phyloP scores from a whole-genome alignment of 2,329 filamentous ascomycete genomes.

The Conoideocrella luteorostrata region DNA sequence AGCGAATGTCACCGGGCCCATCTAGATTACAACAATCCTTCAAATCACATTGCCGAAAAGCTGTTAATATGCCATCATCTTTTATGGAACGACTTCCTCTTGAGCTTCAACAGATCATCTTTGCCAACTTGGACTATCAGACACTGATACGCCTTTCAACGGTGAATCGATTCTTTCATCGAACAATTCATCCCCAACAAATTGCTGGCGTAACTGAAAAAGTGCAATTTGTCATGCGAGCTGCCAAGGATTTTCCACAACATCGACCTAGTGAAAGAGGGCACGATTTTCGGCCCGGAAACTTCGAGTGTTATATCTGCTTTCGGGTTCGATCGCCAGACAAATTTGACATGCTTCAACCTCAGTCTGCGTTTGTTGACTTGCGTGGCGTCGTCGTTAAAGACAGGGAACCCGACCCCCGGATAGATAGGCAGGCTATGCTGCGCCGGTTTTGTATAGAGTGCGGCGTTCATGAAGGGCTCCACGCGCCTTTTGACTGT shows the following conservation, averaged over 20 bases:
- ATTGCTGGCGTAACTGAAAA: conserved; percentile 31
- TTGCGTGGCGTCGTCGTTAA: conserved; percentile 21
- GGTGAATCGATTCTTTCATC: conserved; percentile 28
- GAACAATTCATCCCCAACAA: conserved; percentile 24
- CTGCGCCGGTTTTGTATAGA: conserved; percentile 36
- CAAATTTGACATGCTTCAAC: conserved; percentile 32
- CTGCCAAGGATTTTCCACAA: conserved; percentile 33
- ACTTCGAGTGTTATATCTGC: conserved; percentile 37
- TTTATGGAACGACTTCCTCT: conserved; percentile 27
- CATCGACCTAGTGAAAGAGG: conserved; percentile 32
- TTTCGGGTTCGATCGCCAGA: conserved; percentile 33
- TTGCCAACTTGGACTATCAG: conserved; percentile 32
- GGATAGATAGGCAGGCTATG: conserved; percentile 21
- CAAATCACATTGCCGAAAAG: conserved; percentile 6
- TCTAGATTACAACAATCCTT: conserved; percentile 1
- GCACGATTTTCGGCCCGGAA: conserved; percentile 31
- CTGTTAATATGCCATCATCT: conserved; percentile 16
- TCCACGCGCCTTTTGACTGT: conserved; percentile 31
- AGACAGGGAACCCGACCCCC: conserved; percentile 20
- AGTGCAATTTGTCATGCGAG: conserved; percentile 34
- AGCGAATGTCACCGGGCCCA: conserved; percentile 8
- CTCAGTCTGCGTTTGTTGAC: conserved; percentile 26
- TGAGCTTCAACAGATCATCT: conserved; percentile 27
- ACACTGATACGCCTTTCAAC: conserved; percentile 33
- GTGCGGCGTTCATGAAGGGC: conserved; percentile 31